Conservation (phyloP, 2,329 filamentous ascomycete genomes). For the Penicillium sp. region DNA sequence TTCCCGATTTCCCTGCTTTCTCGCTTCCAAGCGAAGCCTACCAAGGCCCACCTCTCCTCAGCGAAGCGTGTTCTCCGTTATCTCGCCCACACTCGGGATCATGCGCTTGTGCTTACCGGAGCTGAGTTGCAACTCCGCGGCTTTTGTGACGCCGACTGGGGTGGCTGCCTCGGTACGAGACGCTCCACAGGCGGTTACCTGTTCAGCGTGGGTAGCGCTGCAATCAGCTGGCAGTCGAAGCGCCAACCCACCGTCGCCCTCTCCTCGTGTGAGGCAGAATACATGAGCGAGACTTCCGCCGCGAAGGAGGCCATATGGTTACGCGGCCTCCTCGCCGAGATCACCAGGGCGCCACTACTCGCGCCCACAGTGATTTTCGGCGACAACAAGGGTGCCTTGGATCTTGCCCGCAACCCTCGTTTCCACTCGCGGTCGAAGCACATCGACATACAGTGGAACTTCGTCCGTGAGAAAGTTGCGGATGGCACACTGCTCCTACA, state of each 20-base stretch:
- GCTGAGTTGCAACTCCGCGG: not conserved
- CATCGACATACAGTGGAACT: constrained; percentile 9
- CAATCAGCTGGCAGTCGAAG: constrained; percentile 8
- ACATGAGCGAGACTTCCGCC: constrained; percentile 2
- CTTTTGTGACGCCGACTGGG: constrained; percentile 7
- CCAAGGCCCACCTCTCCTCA: not conserved
- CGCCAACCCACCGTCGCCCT: constrained; percentile 5
- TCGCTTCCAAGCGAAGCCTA: constrained; percentile 1
- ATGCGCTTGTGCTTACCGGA: constrained; percentile 2
- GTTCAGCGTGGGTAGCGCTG: constrained; percentile 7
- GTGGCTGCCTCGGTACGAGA: constrained; percentile 2
- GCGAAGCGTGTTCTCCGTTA: constrained; percentile 4
- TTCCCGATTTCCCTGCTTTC: constrained; percentile 3
- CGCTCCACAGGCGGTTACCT: constrained; percentile 8
- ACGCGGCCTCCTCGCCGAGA: not conserved
- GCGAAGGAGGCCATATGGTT: constrained; percentile 7
- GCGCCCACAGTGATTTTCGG: not conserved
- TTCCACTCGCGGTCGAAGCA: constrained; percentile 8
- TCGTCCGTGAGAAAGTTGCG: too few species aligned
- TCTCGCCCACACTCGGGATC: constrained; percentile 2
- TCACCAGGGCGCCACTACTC: not conserved
- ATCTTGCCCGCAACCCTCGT: not conserved
- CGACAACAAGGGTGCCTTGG: not conserved
- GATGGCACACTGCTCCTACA: too few species aligned
- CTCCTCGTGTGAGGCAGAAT: constrained; percentile 5